Evolutionary conservation across 2,329 filamentous ascomycete species (phyloP), one percentile per base, ranked within the genome.

Genomic region (Cyanodermella asteris): DNA sequence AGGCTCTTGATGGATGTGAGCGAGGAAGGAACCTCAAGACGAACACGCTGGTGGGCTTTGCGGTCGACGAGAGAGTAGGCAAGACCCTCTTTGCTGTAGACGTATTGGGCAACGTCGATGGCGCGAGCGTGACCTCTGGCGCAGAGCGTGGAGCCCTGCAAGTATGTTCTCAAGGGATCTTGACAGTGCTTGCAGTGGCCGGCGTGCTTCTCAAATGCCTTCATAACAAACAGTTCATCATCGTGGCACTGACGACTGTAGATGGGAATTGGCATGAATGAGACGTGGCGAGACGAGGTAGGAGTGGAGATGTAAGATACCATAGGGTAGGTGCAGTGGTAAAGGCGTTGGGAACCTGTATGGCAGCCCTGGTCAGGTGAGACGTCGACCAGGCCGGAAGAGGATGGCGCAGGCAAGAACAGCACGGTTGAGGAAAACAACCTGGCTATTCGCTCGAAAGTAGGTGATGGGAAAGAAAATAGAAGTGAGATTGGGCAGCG

Each of bases 41-140:
- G 40, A 3, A 45, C 47, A 2, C 39, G 35, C 14, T 46, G 38
- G 31, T 46, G 42, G 22, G 33, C 36, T 20, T 51, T 45, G n/a
- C 41, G 43, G 37, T 55, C 50, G 24, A 55, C 42, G 6, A 45
- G 40, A 0, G 53, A 55, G 32, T 47, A 53, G 18, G 49, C 40
- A 26, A 40, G 42, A n/a, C 44, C 47, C 16, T 38, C 36, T 26
- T 39, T 40, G 27, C 34, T 34, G 36, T 47, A 45, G 18, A 50
- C 29, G 29, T 49, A 50, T 21, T 42, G 35, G 24, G 44, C 38
- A 16, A 51, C 40, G 25, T 44, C 40, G 15, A 28, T 31, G 28
- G 47, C 47, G 24, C 39, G 38, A 16, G 28, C 31, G 19, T 42
- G 36, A 5, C 47, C 47, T 25, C 39, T 39, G 18, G 39, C 29